phyloP scores from a whole-genome alignment of 768 basidiomycete genomes.

The Dioszegia crocea region DNA sequence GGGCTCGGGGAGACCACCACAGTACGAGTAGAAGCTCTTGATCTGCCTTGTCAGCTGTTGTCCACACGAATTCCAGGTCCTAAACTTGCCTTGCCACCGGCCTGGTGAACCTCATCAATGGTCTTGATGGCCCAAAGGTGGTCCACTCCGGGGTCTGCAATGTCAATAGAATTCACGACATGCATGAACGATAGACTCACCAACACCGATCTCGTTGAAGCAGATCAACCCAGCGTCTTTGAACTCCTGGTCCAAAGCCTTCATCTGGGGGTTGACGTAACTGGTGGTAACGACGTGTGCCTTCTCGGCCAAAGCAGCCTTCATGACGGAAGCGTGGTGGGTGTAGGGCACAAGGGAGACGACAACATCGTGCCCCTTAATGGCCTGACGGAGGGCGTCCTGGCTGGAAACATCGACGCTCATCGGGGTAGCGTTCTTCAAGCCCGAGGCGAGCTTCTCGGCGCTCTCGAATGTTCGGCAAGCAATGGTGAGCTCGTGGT shows the following conservation, averaged over 20 bases:
- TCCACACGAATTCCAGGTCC: too few relatives aligned
- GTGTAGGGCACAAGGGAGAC: slow-evolving; percentile 96
- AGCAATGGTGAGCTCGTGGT: slow-evolving; percentile 77
- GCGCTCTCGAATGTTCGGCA: slow-evolving; percentile 82
- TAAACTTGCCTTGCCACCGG: slow-evolving; percentile 61
- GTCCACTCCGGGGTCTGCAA: slow-evolving; percentile 51
- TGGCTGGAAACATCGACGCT: slow-evolving; percentile 73
- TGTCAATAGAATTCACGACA: slow-evolving; percentile 38
- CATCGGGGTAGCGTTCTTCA: slow-evolving; percentile 67
- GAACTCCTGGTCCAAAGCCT: slow-evolving; percentile 71
- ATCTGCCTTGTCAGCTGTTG: slow-evolving; percentile 14
- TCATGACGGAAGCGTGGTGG: slow-evolving; percentile 81
- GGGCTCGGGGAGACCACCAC: slow-evolving; percentile 79
- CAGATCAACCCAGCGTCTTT: slow-evolving; percentile 87
- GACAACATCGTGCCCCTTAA: slow-evolving; percentile 85
- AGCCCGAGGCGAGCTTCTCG: slow-evolving; percentile 61
- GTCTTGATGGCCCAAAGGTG: slow-evolving; percentile 47
- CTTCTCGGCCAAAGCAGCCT: slow-evolving; percentile 81
- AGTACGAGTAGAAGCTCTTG: slow-evolving; percentile 75
- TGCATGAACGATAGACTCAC: slow-evolving; percentile 1
- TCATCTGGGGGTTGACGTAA: slow-evolving; percentile 89
- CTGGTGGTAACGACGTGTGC: slow-evolving; percentile 93
- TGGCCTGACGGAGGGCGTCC: slow-evolving; percentile 68
- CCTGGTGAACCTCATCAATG: slow-evolving; percentile 82
- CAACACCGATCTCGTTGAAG: slow-evolving; percentile 96